Percentiles rank a stretch among this genome's conserved stretches.
phyloP scores from a whole-genome alignment of 2,329 filamentous ascomycete genomes.

The Fonsecaea pugnacius region DNA sequence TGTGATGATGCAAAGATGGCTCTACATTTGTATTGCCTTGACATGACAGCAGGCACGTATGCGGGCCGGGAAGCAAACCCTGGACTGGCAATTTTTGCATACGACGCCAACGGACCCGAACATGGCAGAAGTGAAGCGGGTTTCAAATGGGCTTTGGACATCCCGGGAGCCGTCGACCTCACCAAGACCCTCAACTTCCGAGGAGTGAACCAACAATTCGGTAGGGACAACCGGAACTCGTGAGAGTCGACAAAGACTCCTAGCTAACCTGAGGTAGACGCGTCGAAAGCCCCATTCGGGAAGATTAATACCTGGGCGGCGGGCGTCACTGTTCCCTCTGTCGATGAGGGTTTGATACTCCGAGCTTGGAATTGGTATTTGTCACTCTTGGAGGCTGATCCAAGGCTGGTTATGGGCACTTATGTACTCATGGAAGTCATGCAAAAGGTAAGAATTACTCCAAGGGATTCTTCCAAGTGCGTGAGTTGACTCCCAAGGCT shows the following conservation, averaged over 20 bases:
- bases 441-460: constrained; percentile 20
- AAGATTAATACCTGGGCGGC: constrained; percentile 23
- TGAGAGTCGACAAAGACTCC: neutral
- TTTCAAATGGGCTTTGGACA: constrained; percentile 33
- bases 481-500: neutral
- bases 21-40: constrained; percentile 28
- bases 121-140: constrained; percentile 24
- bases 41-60: constrained; percentile 21
- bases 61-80: constrained; percentile 24
- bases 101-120: constrained; percentile 24
- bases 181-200: constrained; percentile 23
- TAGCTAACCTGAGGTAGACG: constrained; percentile 6
- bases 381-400: constrained; percentile 15
- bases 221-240: neutral
- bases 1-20: constrained; percentile 24
- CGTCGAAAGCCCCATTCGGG: constrained; percentile 18
- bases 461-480: neutral
- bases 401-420: constrained; percentile 20
- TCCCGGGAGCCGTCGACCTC: constrained; percentile 29
- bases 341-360: constrained; percentile 20
- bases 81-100: constrained; percentile 27
- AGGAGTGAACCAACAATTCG: constrained; percentile 22
- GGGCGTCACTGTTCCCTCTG: constrained; percentile 18
- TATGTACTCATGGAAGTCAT: constrained; percentile 26
- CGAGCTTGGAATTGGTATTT: constrained; percentile 27